Conservation (phyloP, 805 yeast genomes). For the Candida nonsorbophila region DNA sequence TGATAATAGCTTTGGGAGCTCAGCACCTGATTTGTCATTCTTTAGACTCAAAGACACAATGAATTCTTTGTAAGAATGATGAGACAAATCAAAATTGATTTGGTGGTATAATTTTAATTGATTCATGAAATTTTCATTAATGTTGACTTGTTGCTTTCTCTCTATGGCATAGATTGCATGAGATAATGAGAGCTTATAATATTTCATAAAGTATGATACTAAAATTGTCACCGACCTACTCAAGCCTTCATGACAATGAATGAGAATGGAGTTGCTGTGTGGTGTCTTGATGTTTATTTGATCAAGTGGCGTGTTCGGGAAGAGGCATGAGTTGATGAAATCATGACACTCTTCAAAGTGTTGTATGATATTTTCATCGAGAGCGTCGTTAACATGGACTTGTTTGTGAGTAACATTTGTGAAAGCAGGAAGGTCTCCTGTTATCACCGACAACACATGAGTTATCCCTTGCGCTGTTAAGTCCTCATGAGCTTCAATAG, state of each 20-base stretch:
- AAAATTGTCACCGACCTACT: slow-evolving; percentile 45
- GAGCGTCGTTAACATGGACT: slow-evolving; percentile 70
- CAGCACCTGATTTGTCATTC: not conserved
- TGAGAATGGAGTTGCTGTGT: slow-evolving; percentile 40
- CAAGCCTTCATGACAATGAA: slow-evolving; percentile 51
- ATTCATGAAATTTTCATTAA: slow-evolving; percentile 63
- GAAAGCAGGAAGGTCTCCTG: slow-evolving; percentile 54
- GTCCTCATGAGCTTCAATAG: slow-evolving; percentile 52
- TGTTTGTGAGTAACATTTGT: slow-evolving; percentile 48
- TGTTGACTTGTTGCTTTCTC: slow-evolving; percentile 52
- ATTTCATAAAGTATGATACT: slow-evolving; percentile 46
- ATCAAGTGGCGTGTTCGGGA: slow-evolving; percentile 22
- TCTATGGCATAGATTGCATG: slow-evolving; percentile 75
- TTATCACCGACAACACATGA: slow-evolving; percentile 66
- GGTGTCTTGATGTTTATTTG: slow-evolving; percentile 40
- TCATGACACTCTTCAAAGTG: slow-evolving; percentile 55
- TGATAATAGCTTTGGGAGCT: not conserved
- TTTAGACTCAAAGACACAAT: slow-evolving; percentile 11
- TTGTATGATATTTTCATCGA: slow-evolving; percentile 58
- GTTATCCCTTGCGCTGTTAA: slow-evolving; percentile 53
- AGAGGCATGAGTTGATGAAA: slow-evolving; percentile 41
- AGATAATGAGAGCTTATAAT: slow-evolving; percentile 48
- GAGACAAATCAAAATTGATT: slow-evolving; percentile 21
- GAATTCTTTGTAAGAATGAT: slow-evolving; percentile 20
- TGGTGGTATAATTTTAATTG: slow-evolving; percentile 63